Percentiles rank a stretch among this genome's conserved stretches.
Evolutionary conservation across 2,329 filamentous ascomycete species (phyloP).

Genomic region (Diaporthe sp.): DNA sequence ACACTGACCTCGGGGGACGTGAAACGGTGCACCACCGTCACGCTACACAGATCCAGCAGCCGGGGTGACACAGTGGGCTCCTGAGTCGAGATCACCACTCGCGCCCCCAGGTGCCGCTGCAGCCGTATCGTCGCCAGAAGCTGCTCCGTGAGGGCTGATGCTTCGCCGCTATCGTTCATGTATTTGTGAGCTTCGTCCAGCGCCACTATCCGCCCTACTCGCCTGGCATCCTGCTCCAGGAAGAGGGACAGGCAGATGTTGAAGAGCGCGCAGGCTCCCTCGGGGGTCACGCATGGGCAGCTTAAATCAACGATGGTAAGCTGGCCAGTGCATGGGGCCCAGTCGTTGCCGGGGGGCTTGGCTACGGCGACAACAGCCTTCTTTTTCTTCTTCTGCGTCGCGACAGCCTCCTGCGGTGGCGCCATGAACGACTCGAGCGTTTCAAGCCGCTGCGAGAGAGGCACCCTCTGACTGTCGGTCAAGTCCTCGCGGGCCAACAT

Average conservation of each 20-base stretch:
- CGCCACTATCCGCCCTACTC: conserved; percentile 69
- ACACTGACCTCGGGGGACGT: conserved; percentile 51
- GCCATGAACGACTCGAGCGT: conserved; percentile 73
- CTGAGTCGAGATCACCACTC: conserved; percentile 80
- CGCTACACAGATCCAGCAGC: conserved; percentile 76
- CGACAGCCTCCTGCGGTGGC: conserved; percentile 34
- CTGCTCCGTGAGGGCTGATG: conserved; percentile 67
- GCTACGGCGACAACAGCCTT: conserved; percentile 44
- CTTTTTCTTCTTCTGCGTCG: background rate
- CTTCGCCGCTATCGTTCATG: conserved; percentile 67
- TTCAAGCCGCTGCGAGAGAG: conserved; percentile 69
- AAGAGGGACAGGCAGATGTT: conserved; percentile 77
- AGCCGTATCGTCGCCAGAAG: conserved; percentile 73
- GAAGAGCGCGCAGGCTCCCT: conserved; percentile 77
- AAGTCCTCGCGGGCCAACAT: conserved; percentile 52
- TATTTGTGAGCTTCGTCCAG: conserved; percentile 86
- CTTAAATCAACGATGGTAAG: conserved; percentile 69
- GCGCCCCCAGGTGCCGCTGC: conserved; percentile 75
- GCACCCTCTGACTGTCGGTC: conserved; percentile 58
- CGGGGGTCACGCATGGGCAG: conserved; percentile 75
- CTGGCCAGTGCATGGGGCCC: conserved; percentile 40
- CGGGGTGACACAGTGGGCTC: conserved; percentile 77
- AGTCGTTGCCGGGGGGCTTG: conserved; percentile 24
- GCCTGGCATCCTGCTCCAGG: conserved; percentile 60
- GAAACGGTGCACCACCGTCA: conserved; percentile 80